phyloP scores from a whole-genome alignment of 306 rosid genomes.

The Vachellia pachyceras region DNA sequence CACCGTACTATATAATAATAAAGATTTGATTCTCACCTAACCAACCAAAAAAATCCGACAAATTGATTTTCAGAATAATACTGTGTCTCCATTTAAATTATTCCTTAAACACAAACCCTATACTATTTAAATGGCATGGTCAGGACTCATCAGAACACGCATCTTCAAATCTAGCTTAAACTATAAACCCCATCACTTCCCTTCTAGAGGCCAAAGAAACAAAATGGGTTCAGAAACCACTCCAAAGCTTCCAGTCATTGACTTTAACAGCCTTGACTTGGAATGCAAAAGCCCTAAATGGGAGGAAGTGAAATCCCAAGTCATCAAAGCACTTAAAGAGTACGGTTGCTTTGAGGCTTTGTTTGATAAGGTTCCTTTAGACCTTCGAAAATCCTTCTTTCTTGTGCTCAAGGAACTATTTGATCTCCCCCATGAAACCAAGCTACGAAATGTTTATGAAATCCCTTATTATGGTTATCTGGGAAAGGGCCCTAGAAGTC shows the following conservation, averaged over 20 bases:
- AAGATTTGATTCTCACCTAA: not conserved
- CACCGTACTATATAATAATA: not conserved
- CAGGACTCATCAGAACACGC: not conserved
- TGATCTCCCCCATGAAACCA: conserved; percentile 73
- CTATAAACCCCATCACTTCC: not conserved
- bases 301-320: conserved; percentile 7
- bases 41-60: not conserved
- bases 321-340: conserved; percentile 31
- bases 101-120: not conserved
- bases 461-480: conserved; percentile 73
- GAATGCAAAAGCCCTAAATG: not conserved
- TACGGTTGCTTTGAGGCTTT: conserved; percentile 79
- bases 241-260: conserved; percentile 7
- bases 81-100: not conserved
- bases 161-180: not conserved
- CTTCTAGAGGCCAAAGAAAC: not conserved
- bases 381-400: conserved; percentile 53
- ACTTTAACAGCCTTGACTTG: not conserved
- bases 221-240: conserved; percentile 1
- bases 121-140: not conserved
- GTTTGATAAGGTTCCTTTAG: conserved; percentile 54
- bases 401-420: conserved; percentile 57
- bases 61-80: not conserved
- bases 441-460: conserved; percentile 55
- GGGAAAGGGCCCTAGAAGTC: conserved; percentile 64